Evolutionary conservation across 164 flowering plant species (phyloP).

Genomic region (Akebia trifoliata): DNA sequence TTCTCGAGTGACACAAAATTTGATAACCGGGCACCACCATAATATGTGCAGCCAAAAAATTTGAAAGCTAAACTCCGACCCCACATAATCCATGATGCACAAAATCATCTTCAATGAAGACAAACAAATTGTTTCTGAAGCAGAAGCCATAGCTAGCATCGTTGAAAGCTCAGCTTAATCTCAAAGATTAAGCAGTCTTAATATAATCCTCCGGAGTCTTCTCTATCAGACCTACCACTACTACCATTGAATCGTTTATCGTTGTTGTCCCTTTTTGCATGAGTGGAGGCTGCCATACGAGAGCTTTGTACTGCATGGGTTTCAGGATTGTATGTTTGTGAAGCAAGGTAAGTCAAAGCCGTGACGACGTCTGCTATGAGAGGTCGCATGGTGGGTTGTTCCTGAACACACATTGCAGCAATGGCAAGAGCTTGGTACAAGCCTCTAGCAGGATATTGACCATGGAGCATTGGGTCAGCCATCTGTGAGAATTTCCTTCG

Average conservation of each 20-base stretch:
- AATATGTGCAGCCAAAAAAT: conserved; percentile 11
- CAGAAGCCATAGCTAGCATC: too few species aligned
- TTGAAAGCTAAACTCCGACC: conserved; percentile 4
- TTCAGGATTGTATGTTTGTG: conserved; percentile 52
- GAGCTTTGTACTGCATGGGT: conserved; percentile 39
- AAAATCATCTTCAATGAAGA: background rate
- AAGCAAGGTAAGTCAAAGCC: conserved; percentile 67
- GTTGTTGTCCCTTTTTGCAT: conserved; percentile 27
- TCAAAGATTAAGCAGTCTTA: background rate
- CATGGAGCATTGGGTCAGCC: conserved; percentile 77
- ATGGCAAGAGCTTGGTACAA: conserved; percentile 87
- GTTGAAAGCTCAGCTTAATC: background rate
- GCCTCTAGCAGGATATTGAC: conserved; percentile 73
- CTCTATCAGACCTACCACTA: conserved; percentile 11
- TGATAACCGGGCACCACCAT: conserved; percentile 13
- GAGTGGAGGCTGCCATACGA: conserved; percentile 35
- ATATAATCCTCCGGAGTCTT: conserved; percentile 12
- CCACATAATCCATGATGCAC: background rate
- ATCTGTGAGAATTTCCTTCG: conserved; percentile 64
- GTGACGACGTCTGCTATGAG: conserved; percentile 85
- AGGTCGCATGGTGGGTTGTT: conserved; percentile 81
- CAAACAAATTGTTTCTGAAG: too few species aligned
- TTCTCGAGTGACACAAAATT: conserved; percentile 23
- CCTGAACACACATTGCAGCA: conserved; percentile 94
- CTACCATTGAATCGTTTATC: conserved; percentile 19